Evolutionary conservation across 495 filamentous ascomycete genomes (phyloP), one percentile per base, ranked within the genome.

Genomic region (Hypoxylon intermedium): DNA sequence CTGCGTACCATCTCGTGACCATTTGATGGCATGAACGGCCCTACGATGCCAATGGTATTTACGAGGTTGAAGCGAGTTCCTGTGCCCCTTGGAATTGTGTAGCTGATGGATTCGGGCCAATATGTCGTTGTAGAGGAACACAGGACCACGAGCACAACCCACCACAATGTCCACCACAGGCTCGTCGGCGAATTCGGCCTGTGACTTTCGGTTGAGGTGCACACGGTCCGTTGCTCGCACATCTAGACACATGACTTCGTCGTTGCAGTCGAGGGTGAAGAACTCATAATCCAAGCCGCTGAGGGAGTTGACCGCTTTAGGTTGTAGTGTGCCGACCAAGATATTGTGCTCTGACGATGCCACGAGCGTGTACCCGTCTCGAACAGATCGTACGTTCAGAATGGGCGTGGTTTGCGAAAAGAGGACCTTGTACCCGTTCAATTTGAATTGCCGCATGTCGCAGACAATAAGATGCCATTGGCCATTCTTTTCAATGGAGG

Each of bases 31-130:
- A 63, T 83, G 84, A 2, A 96, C 93, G 20, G 85, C 82, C 51
- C 86, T 85, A 65, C 95, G 83, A 73, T 99, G 94, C 94, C 94
- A 99, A 69, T 98, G 95, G 20, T 93, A 75, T 64, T 83, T 87
- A 69, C 70, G 73, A n/a, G 78, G 74, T 46, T 79, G 79, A 18
- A 79, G 66, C 7, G 57, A 20, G 21, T 67, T 72, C 38, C 78
- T 74, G 21, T 72, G 77, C 7, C 45, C 52, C 56, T 72, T 60
- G 0, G 45, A 36, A 21, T 44, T 63, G 5, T 55, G 59, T 6
- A 70, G 58, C 6, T 46, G 26, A 5, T 58, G 69, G 4, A 94
- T 67, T 42, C 84, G 83, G 15, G 79, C 75, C 5, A 90, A 56
- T 16, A 95, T 67, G 70, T 95, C 87, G 58, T 86, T 81, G 68